phyloP scores from a whole-genome alignment of 331 rosid genomes.

The Arachis monticola region DNA sequence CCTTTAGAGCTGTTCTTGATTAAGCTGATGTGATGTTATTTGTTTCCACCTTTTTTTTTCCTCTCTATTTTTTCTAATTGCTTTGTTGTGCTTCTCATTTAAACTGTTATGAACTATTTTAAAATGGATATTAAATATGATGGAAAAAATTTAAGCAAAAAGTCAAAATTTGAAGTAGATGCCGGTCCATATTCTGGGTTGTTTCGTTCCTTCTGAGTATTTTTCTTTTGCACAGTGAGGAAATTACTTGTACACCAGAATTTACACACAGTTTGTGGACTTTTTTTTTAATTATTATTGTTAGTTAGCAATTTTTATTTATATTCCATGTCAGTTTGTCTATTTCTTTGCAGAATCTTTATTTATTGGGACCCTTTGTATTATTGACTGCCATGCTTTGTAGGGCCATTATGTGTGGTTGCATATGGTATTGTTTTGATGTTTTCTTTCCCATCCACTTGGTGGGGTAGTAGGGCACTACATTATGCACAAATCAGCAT shows the following conservation, averaged over 20 bases:
- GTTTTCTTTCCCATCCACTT: conserved; percentile 39
- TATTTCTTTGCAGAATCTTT: conserved; percentile 50
- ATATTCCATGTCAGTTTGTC: conserved; percentile 47
- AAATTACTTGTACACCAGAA: conserved; percentile 14
- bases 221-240: conserved; percentile 20
- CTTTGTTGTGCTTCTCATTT: conserved; percentile 49
- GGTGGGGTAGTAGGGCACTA: conserved; percentile 53
- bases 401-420: conserved; percentile 69
- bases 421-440: conserved; percentile 46
- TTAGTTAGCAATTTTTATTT: conserved; percentile 15
- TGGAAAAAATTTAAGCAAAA: background rate
- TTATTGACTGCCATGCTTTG: conserved; percentile 60
- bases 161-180: conserved; percentile 43
- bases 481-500: conserved; percentile 42
- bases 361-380: conserved; percentile 58
- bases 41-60: conserved; percentile 58
- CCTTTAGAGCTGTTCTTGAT: conserved; percentile 48
- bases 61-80: conserved; percentile 30
- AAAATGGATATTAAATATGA: background rate
- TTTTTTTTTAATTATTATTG: background rate
- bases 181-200: conserved; percentile 39
- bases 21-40: conserved; percentile 71
- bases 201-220: conserved; percentile 22
- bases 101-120: conserved; percentile 41
- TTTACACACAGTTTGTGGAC: conserved; percentile 19